These are phyloP conservation scores for Aspergillus olivimuriae DNA, from an alignment of 495 filamentous ascomycete genomes.

Conservation along the genomic window DNA sequence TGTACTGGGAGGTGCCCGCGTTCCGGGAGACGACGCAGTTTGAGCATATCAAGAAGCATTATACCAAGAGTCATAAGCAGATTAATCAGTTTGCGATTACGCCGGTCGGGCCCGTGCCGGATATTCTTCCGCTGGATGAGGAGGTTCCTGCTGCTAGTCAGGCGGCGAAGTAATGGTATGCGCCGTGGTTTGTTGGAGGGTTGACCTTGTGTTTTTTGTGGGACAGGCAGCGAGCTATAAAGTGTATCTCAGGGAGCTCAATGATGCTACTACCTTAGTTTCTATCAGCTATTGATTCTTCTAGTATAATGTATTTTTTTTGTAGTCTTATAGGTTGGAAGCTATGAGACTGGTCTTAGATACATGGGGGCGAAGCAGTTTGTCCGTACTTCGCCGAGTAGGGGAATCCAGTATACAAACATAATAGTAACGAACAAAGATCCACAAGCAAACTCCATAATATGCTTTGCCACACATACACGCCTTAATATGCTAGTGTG, in stretches of 20 bases:
- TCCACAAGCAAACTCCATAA: constrained; percentile 13
- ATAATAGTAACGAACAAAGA: constrained; percentile 4
- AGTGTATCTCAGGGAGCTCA: too few relatives aligned
- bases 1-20: constrained; percentile 63
- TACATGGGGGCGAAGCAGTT: background rate
- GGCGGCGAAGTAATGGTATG: constrained; percentile 18
- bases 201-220: too few relatives aligned
- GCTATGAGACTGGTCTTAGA: too few relatives aligned
- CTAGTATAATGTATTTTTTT: background rate
- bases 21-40: constrained; percentile 61
- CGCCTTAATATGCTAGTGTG: constrained; percentile 34
- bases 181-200: too few relatives aligned
- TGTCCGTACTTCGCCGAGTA: background rate
- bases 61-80: constrained; percentile 64
- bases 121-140: constrained; percentile 54
- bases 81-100: constrained; percentile 61
- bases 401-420: constrained; percentile 12
- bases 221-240: too few relatives aligned
- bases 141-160: constrained; percentile 50
- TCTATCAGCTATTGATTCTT: constrained; percentile 1
- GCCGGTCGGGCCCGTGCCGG: constrained; percentile 57
- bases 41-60: constrained; percentile 67
- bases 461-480: constrained; percentile 21
- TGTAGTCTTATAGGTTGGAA: background rate
- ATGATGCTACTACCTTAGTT: background rate